Percentiles rank a stretch among this genome's conserved stretches.
These are phyloP conservation scores for Vachellia collinsii DNA, from an alignment of 306 rosid species.

Conservation along the genomic window DNA sequence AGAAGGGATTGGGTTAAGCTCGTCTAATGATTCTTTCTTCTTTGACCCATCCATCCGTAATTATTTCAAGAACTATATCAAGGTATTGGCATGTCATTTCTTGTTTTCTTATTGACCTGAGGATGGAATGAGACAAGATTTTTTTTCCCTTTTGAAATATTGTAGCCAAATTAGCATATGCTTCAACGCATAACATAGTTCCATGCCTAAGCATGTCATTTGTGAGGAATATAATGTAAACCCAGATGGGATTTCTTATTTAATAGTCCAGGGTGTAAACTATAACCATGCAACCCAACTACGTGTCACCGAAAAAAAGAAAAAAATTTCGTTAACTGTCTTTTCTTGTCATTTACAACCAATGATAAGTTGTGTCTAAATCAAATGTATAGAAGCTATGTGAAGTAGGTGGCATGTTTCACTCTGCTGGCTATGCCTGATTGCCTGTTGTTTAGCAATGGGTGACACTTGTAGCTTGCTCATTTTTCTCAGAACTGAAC, in stretches of 20 bases:
- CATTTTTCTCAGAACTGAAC: constrained; percentile 1
- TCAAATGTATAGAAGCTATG: constrained; percentile 18
- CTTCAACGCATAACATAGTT: neutral
- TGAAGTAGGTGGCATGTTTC: constrained; percentile 12
- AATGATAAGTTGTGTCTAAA: constrained; percentile 11
- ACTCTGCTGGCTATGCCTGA: constrained; percentile 19
- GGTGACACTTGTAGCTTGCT: constrained; percentile 4
- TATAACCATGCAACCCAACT: too few species aligned
- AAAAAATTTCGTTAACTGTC: neutral
- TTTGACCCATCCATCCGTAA: constrained; percentile 84
- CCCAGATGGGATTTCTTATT: neutral
- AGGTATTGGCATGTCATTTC: constrained; percentile 50
- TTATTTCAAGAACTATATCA: constrained; percentile 82
- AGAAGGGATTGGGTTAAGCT: constrained; percentile 89
- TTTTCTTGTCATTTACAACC: constrained; percentile 12
- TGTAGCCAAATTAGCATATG: neutral
- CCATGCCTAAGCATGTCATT: neutral
- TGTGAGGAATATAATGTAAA: neutral
- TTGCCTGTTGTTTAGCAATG: constrained; percentile 20
- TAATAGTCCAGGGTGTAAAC: neutral
- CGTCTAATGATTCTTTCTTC: constrained; percentile 97
- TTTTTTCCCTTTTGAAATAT: neutral
- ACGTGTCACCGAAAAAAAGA: neutral
- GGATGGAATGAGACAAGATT: neutral
- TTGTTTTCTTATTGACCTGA: neutral